phyloP scores from a whole-genome alignment of 2,329 filamentous ascomycete species.

The Exophiala dermatitidis region DNA sequence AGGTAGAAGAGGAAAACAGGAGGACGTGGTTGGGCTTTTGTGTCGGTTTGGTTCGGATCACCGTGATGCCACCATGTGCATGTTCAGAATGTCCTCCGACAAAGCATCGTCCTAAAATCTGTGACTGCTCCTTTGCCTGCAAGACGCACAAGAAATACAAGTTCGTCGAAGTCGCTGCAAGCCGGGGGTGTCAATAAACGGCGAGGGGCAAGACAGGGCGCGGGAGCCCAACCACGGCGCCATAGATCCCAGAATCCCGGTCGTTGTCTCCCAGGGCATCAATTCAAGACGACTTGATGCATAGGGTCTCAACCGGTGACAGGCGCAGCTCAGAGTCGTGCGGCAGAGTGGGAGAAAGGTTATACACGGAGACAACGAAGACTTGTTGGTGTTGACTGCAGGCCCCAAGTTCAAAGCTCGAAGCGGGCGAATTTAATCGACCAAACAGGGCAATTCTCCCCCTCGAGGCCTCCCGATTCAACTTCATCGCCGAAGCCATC shows the following conservation, averaged over 20 bases:
- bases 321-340: background rate
- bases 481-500: background rate
- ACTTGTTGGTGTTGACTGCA: background rate
- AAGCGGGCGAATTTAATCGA: background rate
- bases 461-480: background rate
- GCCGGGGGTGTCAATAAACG: background rate
- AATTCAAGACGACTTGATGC: background rate
- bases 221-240: constrained; percentile 4
- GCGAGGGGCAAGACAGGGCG: constrained; percentile 2
- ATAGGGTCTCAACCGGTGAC: background rate
- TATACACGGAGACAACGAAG: background rate
- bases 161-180: background rate
- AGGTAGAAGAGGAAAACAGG: background rate
- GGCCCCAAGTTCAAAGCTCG: background rate
- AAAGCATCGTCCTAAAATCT: background rate
- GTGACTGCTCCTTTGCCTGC: background rate
- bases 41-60: background rate
- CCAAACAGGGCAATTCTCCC: background rate
- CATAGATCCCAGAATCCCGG: constrained; percentile 2
- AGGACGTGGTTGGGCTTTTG: background rate
- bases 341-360: background rate
- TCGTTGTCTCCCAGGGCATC: background rate
- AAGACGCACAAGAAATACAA: background rate
- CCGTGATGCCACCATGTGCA: background rate
- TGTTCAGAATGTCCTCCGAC: background rate